Base-by-base conservation (phyloP, 345 rosid genomes). In the Euphorbia peplus region DNA sequence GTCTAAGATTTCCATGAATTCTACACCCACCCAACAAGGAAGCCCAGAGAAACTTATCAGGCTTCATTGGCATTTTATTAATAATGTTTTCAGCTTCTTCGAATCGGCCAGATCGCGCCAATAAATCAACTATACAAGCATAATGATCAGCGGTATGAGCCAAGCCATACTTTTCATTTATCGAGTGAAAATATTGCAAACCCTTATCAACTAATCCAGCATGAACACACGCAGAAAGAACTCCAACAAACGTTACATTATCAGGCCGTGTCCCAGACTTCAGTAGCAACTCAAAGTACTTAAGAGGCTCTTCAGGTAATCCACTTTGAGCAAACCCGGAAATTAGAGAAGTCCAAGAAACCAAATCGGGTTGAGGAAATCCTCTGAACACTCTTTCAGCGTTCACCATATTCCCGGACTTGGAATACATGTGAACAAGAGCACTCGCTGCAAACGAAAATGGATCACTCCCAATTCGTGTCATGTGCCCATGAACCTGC, bases 11-110 rank as follows among this genome's bases (percentile, higher is more conserved):
- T 66, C 87, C 84, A 76, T 90, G 91, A 71, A 86, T 90, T 78
- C 88, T 77, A 68, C 93, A 93, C 51, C 97, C 97, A 57, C 97
- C 96, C 11, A 90, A 89, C 79, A 93, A 75, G 1, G 97, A 88
- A 66, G 97, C 98, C 98, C 97, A 93, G 26, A 93, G 73, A 76
- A 79, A 90, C 72, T 85, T 87, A 76, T 87, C 93, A 22, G 96
- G 92, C 75, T 87, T 82, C 85, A 86, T 83, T 13, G 84, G 83
- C 97, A 90, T 87, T 73, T 77, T 76, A 26, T 71, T 72, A 19
- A 93, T 86, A 53, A 93, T 81, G 47, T 66, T 59, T 73, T 81
- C 85, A 25, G 92, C 84, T 57, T 86, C 84, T 59, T 77, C 41
- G 29, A 93, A 87, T 42, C 78, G 84, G 19, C 98, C 90, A 55